These are phyloP conservation scores for Erigeron philadelphicus DNA, from an alignment of 140 eudicot species.

Conservation along the genomic window DNA sequence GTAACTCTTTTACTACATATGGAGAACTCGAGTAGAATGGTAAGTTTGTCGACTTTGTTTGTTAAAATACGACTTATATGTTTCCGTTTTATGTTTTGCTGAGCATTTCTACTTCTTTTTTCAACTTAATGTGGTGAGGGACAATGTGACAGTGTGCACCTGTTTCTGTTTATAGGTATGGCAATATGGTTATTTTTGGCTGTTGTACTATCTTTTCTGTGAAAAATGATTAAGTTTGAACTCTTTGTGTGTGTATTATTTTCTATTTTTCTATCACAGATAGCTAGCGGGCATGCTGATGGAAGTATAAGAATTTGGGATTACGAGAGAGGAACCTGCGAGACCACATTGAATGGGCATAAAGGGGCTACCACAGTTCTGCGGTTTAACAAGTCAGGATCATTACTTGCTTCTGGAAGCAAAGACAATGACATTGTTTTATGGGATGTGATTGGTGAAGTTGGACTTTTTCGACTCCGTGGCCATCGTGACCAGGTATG, in stretches of 20 bases:
- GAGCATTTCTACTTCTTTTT: not conserved
- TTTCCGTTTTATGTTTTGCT: not conserved
- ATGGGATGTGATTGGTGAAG: slow-evolving; percentile 95
- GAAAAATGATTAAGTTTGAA: not conserved
- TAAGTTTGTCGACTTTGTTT: not conserved
- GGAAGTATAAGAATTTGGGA: slow-evolving; percentile 96
- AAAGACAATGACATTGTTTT: slow-evolving; percentile 84
- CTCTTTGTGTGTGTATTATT: not conserved
- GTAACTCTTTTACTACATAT: not conserved
- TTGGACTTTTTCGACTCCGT: slow-evolving; percentile 88
- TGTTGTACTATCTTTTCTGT: not conserved
- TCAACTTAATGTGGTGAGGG: not conserved
- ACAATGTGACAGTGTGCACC: not conserved
- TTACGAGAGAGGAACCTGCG: slow-evolving; percentile 68
- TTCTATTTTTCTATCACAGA: slow-evolving; percentile 34
- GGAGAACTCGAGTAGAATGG: not conserved
- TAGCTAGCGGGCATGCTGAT: slow-evolving; percentile 96
- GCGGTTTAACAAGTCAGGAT: slow-evolving; percentile 70
- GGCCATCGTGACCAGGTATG: slow-evolving; percentile 96
- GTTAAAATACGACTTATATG: not conserved
- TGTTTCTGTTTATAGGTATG: not conserved
- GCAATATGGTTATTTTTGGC: too few species aligned
- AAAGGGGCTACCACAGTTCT: slow-evolving; percentile 80
- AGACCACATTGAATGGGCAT: slow-evolving; percentile 93
- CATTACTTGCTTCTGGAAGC: slow-evolving; percentile 94